phyloP scores from a whole-genome alignment of 768 basidiomycete species.

The Coprinopsis marcescibilis region DNA sequence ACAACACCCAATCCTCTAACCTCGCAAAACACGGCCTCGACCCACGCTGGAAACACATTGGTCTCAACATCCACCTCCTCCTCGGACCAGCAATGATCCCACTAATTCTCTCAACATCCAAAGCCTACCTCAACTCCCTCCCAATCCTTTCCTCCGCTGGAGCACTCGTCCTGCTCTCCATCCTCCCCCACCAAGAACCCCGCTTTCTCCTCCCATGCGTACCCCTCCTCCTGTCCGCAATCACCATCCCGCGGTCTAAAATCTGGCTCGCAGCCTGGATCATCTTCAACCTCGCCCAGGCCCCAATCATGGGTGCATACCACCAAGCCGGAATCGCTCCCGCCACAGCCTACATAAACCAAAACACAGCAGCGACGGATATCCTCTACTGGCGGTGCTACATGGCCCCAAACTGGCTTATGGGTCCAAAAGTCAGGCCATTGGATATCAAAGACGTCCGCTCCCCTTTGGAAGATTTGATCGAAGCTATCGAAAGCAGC shows the following conservation, averaged over 20 bases:
- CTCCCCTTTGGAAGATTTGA: background rate
- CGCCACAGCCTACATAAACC: background rate
- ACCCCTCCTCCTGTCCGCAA: background rate
- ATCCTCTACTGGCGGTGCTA: constrained; percentile 3
- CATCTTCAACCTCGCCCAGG: background rate
- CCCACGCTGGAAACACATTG: background rate
- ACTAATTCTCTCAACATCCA: background rate
- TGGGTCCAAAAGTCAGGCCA: background rate
- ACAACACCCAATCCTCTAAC: constrained; percentile 4
- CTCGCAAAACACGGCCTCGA: constrained; percentile 1
- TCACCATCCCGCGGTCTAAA: background rate
- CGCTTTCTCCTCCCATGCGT: constrained; percentile 3
- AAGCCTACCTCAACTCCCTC: background rate
- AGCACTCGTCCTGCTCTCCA: background rate
- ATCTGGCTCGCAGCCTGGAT: constrained; percentile 4
- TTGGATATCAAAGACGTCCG: background rate
- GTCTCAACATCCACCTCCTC: background rate
- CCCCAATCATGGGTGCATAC: constrained; percentile 1
- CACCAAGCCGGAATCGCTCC: constrained; percentile 2
- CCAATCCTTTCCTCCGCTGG: background rate
- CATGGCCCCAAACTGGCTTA: constrained; percentile 2
- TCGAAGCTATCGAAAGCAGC: background rate
- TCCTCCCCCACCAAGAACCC: constrained; percentile 3
- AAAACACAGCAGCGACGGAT: background rate
- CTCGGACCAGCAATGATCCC: constrained; percentile 1